phyloP scores from a whole-genome alignment of 2,329 filamentous ascomycete genomes.

The Lasiodiplodia sp. region DNA sequence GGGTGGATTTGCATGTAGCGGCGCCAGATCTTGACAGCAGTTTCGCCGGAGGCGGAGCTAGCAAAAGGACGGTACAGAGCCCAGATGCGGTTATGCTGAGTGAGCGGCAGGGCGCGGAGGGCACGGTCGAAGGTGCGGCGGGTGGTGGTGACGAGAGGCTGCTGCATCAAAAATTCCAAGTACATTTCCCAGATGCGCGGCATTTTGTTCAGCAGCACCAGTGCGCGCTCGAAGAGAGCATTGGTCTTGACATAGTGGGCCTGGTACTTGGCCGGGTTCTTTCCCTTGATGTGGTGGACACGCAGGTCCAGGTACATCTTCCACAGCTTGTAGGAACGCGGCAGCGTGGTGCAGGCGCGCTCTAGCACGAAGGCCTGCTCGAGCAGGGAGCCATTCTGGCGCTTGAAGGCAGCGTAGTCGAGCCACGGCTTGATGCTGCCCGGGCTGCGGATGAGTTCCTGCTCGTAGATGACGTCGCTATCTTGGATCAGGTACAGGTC shows the following conservation, averaged over 20 bases:
- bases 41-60: conserved; percentile 86
- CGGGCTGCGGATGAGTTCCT: conserved; percentile 87
- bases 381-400: conserved; percentile 80
- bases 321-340: conserved; percentile 97
- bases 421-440: conserved; percentile 94
- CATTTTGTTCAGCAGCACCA: conserved; percentile 98
- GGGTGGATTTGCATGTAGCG: conserved; percentile 97
- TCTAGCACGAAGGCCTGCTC: conserved; percentile 92
- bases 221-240: conserved; percentile 86
- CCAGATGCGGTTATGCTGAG: conserved; percentile 97
- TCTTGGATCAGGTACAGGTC: conserved; percentile 66
- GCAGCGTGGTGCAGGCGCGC: conserved; percentile 86
- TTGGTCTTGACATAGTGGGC: conserved; percentile 93
- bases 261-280: conserved; percentile 81
- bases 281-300: conserved; percentile 77
- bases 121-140: conserved; percentile 91
- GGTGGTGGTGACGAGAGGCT: conserved; percentile 88
- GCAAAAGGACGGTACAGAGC: conserved; percentile 89
- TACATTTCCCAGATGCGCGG: conserved; percentile 99
- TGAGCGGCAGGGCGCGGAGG: conserved; percentile 87
- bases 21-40: conserved; percentile 91
- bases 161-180: conserved; percentile 84
- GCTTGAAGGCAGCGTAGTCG: conserved; percentile 90
- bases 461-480: conserved; percentile 94
- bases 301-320: conserved; percentile 94